A percentile compares a stretch with the other conserved stretches of the same genome.
These are phyloP conservation scores for Psilocybe sp. DNA, from an alignment of 768 basidiomycete genomes.

Conservation along the genomic window DNA sequence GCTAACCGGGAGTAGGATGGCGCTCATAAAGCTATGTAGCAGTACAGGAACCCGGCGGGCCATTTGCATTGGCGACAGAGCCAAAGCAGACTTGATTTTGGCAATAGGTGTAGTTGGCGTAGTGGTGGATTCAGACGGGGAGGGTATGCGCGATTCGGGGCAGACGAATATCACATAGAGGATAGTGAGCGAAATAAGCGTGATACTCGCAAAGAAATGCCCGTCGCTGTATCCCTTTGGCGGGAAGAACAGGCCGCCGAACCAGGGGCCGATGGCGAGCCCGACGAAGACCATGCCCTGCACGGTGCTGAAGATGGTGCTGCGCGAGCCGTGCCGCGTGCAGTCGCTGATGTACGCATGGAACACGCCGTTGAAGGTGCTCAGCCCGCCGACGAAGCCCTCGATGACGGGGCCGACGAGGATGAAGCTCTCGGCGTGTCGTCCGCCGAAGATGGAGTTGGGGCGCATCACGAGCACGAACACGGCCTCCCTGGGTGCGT, in stretches of 20 bases:
- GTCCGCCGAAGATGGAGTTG: conserved; percentile 33
- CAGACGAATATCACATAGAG: conserved; percentile 42
- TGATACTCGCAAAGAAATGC: conserved; percentile 43
- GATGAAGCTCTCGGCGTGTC: conserved; percentile 68
- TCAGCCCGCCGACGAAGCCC: conserved; percentile 72
- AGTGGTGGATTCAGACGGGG: conserved; percentile 9
- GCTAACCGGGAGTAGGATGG: conserved; percentile 61
- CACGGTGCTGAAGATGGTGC: conserved; percentile 59
- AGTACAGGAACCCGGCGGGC: conserved; percentile 16
- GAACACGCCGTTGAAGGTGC: conserved; percentile 63
- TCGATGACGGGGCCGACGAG: conserved; percentile 78
- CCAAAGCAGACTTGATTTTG: no score
- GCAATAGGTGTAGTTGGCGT: no score
- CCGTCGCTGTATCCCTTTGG: conserved; percentile 54
- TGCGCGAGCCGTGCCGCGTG: conserved; percentile 48
- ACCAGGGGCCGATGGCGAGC: conserved; percentile 72
- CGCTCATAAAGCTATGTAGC: conserved; percentile 29
- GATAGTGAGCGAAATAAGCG: conserved; percentile 32
- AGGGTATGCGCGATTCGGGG: conserved; percentile 49
- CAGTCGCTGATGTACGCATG: conserved; percentile 60
- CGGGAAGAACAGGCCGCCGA: conserved; percentile 54
- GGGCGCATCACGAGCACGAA: conserved; percentile 78
- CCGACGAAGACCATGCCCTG: conserved; percentile 78
- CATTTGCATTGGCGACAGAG: conserved; percentile 22
- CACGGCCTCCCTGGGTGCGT: conserved; percentile 59